These are phyloP conservation scores for Diaporthe australafricana DNA, from an alignment of 2,329 filamentous ascomycete species.

Conservation along the genomic window DNA sequence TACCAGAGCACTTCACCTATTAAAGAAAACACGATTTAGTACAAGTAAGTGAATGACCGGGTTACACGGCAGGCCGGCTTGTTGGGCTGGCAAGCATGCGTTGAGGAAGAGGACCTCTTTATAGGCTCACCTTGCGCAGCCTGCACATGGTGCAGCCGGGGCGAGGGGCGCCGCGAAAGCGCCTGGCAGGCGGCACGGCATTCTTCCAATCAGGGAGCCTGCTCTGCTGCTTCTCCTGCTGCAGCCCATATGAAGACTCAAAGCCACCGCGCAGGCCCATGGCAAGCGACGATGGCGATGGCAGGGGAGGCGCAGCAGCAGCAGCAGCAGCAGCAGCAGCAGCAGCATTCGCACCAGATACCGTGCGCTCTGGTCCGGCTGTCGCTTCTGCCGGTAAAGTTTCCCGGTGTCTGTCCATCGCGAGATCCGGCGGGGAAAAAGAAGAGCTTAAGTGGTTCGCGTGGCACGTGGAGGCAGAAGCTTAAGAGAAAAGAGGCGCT, in stretches of 20 bases:
- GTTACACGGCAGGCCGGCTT: background rate
- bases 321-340: background rate
- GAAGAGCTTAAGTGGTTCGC: background rate
- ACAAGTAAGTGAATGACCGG: background rate
- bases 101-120: background rate
- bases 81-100: background rate
- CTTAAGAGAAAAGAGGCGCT: background rate
- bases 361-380: slow-evolving; percentile 16
- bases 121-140: slow-evolving; percentile 33
- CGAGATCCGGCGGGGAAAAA: slow-evolving; percentile 1
- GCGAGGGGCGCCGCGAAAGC: slow-evolving; percentile 6
- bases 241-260: background rate
- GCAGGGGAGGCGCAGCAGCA: slow-evolving; percentile 1
- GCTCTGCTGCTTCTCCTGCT: background rate
- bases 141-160: slow-evolving; percentile 33
- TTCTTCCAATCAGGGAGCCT: background rate
- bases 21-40: background rate
- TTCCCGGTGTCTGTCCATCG: slow-evolving; percentile 1
- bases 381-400: slow-evolving; percentile 16
- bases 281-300: background rate
- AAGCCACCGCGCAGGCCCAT: background rate
- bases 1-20: slow-evolving; percentile 57
- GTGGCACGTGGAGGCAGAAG: slow-evolving; percentile 12
- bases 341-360: no score
- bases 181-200: background rate